Conservation (phyloP, 1,284 basidiomycete species). For the Neotropicomus parvogracilis region DNA sequence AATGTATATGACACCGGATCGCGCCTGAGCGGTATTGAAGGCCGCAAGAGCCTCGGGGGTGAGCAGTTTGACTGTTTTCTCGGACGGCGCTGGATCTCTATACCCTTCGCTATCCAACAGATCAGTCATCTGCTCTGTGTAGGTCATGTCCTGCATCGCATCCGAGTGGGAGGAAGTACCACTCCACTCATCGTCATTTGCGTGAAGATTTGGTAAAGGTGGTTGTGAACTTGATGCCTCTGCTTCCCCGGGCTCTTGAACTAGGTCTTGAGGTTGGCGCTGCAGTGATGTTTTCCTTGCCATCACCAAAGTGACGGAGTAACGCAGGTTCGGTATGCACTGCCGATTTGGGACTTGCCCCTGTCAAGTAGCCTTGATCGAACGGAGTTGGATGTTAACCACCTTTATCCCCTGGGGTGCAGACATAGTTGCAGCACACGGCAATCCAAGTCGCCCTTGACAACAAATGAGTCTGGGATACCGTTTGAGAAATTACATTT, state of each 20-base stretch:
- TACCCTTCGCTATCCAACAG: conserved; percentile 60
- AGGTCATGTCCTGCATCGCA: conserved; percentile 5
- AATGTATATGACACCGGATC: conserved; percentile 88
- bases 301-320: too few relatives aligned
- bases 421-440: too few relatives aligned
- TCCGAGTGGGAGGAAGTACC: conserved; percentile 1
- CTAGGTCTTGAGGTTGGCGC: not conserved
- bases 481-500: too few relatives aligned
- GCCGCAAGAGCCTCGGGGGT: conserved; percentile 67
- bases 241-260: not conserved
- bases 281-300: not conserved
- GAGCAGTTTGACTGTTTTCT: conserved; percentile 62
- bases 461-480: too few relatives aligned
- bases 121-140: conserved; percentile 23
- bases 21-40: conserved; percentile 66
- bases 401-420: too few relatives aligned
- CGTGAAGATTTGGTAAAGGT: not conserved
- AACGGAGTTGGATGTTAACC: too few relatives aligned
- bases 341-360: too few relatives aligned
- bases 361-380: too few relatives aligned
- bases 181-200: not conserved
- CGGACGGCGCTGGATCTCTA: conserved; percentile 40
- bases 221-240: not conserved
- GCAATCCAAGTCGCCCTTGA: too few relatives aligned
- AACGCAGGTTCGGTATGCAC: too few relatives aligned